Evolutionary conservation across 306 rosid species (phyloP).

Genomic region (Quercus suber): DNA sequence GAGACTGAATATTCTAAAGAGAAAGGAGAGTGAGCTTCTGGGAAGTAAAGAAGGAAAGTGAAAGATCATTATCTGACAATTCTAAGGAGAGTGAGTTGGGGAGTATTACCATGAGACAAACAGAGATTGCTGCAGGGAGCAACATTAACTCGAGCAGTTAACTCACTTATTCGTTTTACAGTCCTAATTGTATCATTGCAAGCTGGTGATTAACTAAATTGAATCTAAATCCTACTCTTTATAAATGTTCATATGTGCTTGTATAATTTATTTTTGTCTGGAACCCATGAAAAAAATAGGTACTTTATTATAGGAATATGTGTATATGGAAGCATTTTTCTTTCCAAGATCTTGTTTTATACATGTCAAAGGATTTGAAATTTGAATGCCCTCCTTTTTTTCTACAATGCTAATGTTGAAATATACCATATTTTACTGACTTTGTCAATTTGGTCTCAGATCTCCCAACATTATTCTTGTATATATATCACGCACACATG

Average conservation of each 20-base stretch:
- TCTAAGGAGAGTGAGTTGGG: conserved; percentile 27
- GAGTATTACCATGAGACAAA: conserved; percentile 8
- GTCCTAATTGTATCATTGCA: not conserved
- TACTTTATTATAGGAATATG: not conserved
- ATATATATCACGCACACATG: too few species aligned
- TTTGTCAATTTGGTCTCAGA: not conserved
- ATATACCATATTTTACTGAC: not conserved
- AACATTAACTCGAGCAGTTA: not conserved
- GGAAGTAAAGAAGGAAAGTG: conserved; percentile 55
- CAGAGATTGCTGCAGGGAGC: conserved; percentile 5
- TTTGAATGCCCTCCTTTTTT: too few species aligned
- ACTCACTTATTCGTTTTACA: not conserved
- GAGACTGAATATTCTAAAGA: too few species aligned
- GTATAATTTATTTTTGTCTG: not conserved
- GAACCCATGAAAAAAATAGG: not conserved
- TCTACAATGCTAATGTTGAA: not conserved
- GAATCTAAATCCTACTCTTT: not conserved
- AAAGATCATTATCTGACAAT: conserved; percentile 30
- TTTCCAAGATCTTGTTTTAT: not conserved
- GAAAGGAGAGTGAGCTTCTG: too few species aligned
- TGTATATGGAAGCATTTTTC: not conserved
- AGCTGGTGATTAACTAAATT: not conserved
- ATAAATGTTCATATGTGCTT: not conserved
- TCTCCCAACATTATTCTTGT: not conserved
- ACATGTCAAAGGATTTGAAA: not conserved